Percentiles rank a stretch among this genome's conserved stretches.
phyloP scores from a whole-genome alignment of 352 stramenopile species.

The Blastocystis sp. region DNA sequence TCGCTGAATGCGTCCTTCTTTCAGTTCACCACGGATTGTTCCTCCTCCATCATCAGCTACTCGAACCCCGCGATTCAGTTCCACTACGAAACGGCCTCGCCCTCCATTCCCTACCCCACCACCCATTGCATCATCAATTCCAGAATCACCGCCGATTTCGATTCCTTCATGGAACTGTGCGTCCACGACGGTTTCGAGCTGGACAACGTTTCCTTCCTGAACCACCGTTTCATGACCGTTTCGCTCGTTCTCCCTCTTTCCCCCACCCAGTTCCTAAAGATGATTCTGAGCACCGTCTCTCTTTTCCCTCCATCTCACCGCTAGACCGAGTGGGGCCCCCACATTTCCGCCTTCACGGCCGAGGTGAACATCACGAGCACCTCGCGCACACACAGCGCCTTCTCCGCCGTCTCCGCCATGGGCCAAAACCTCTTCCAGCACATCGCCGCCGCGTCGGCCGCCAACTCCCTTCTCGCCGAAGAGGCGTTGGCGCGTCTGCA shows the following conservation, averaged over 20 bases:
- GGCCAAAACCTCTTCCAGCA: not conserved
- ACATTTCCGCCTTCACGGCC: not conserved
- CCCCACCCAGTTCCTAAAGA: constrained; percentile 4
- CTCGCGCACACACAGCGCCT: not conserved
- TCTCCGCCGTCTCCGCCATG: not conserved
- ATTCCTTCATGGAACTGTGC: not conserved
- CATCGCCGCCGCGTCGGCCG: not conserved
- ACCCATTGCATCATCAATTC: not conserved
- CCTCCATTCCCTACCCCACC: not conserved
- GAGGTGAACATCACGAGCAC: constrained; percentile 20
- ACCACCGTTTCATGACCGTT: not conserved
- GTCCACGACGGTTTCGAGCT: constrained; percentile 34
- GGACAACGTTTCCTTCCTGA: not conserved
- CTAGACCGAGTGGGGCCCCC: constrained; percentile 1
- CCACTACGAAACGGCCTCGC: not conserved
- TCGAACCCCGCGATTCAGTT: not conserved
- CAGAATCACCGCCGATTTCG: constrained; percentile 14
- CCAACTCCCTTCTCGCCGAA: not conserved
- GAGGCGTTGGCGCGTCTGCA: not conserved
- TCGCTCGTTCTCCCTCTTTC: constrained; percentile 16
- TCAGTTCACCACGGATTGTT: not conserved
- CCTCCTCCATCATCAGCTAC: not conserved
- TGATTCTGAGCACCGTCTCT: constrained; percentile 2
- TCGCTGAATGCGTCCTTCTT: constrained; percentile 31
- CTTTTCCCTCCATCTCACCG: not conserved